These are phyloP conservation scores for barley (Hordeum vulgare) DNA, from an alignment of 176 grass and related monocot genomes.

Conservation along the genomic window DNA sequence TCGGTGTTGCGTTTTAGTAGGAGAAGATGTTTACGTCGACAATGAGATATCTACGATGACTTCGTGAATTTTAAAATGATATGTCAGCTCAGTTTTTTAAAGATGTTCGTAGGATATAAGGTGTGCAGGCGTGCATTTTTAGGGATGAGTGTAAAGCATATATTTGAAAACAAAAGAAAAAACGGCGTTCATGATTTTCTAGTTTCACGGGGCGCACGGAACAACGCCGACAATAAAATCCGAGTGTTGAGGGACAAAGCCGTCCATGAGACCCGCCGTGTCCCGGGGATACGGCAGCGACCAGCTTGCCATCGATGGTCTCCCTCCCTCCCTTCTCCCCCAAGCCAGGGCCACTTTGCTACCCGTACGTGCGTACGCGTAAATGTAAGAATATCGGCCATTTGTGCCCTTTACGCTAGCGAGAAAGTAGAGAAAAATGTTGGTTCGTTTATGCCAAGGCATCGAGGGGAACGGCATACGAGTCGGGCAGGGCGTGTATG, in stretches of 20 bases:
- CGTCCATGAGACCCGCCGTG: conserved; percentile 22
- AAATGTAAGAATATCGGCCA: background rate
- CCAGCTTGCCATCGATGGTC: background rate
- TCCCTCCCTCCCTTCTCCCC: background rate
- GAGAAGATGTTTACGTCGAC: too few relatives aligned
- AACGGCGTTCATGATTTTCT: too few relatives aligned
- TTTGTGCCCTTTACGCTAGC: background rate
- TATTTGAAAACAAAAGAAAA: too few relatives aligned
- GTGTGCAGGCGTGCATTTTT: too few relatives aligned
- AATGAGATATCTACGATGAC: too few relatives aligned
- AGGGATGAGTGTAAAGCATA: too few relatives aligned
- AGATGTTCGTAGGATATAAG: too few relatives aligned
- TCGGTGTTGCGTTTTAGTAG: too few relatives aligned
- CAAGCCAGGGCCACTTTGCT: background rate
- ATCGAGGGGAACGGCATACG: background rate
- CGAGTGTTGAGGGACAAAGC: conserved; percentile 10
- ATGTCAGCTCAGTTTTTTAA: too few relatives aligned
- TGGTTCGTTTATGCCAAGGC: background rate
- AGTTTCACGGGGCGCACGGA: too few relatives aligned
- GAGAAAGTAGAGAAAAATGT: background rate
- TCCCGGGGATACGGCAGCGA: conserved; percentile 3
- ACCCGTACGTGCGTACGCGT: background rate
- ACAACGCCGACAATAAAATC: background rate
- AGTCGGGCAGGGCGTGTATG: too few relatives aligned
- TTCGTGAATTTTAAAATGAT: too few relatives aligned